Evolutionary conservation across 1,284 basidiomycete species (phyloP), one percentile per base, ranked within the genome.

Genomic region (Rhodofomes roseus): DNA sequence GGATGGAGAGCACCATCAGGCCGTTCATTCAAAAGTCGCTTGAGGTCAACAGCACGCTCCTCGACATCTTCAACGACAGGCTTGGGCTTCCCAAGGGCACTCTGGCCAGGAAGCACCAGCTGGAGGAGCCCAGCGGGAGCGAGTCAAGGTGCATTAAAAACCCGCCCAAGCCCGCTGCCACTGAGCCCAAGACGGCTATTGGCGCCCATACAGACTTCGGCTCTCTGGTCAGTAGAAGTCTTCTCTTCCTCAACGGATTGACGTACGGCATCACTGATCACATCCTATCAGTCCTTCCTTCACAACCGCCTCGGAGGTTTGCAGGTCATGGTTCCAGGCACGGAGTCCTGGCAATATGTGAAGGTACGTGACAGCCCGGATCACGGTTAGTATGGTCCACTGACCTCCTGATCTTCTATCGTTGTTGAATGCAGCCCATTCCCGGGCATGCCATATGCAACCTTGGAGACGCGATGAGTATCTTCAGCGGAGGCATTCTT

Each of bases 271-370:
- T 29, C 7, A 27, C 46, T 48, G 46, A 48, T 48, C 25, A 29
- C 29, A 12, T 25, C 23, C 23, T 22, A 27, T 27, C 63, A 86
- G 81, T 84, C 85, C 0, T 84, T 89, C 73, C 73, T 89, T 54
- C 85, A 87, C 70, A 90, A 90, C 69, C 80, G 81, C 16, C 79
- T 91, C 0, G 89, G 89, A 3, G 89, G 89, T 0, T 73, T 92
- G 5, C 89, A 91, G 65, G 87, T 91, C 0, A 76, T 90, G 43
- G 79, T 81, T 0, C 87, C 87, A 0, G 84, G 83, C 2, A 74
- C 79, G 11, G 78, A 83, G n/a, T 71, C 79, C 25, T 91, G 89
- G 89, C 83, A 84, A 64, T 90, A 89, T 63, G 77, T 90, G 63
- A 81, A 81, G 76, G 86, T 85, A 57, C 11, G 66, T 55, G 23